phyloP scores from a whole-genome alignment of 2,329 filamentous ascomycete species.

The Fusarium tricinctum region DNA sequence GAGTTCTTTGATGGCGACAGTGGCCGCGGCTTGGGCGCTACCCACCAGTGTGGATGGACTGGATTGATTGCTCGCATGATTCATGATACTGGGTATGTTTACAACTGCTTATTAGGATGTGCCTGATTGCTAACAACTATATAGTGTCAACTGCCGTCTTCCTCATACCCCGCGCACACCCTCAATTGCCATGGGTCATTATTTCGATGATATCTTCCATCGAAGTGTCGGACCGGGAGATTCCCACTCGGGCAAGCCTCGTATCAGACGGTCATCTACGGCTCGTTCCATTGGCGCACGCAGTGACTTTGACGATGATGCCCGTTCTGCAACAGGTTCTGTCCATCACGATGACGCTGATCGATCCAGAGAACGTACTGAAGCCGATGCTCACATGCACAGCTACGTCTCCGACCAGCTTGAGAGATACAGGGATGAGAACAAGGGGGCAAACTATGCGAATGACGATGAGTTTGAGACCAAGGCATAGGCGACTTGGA shows the following conservation, averaged over 20 bases:
- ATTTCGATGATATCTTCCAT: slow-evolving; percentile 91
- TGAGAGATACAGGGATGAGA: slow-evolving; percentile 70
- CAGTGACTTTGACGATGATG: slow-evolving; percentile 77
- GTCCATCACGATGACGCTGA: slow-evolving; percentile 58
- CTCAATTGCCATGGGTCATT: slow-evolving; percentile 85
- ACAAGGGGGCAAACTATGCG: slow-evolving; percentile 43
- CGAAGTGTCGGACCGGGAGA: slow-evolving; percentile 56
- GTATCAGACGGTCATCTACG: slow-evolving; percentile 83
- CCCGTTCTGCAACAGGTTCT: slow-evolving; percentile 52
- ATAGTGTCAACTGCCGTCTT: slow-evolving; percentile 86
- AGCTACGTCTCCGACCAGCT: slow-evolving; percentile 87
- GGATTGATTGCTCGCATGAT: slow-evolving; percentile 97
- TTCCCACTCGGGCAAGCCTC: slow-evolving; percentile 60
- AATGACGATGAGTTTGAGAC: slow-evolving; percentile 65
- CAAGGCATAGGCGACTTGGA: slow-evolving; percentile 47
- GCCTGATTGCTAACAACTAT: slow-evolving; percentile 56
- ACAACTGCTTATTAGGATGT: background rate
- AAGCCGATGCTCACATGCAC: slow-evolving; percentile 79
- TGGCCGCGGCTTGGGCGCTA: slow-evolving; percentile 89
- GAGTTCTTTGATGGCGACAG: slow-evolving; percentile 97
- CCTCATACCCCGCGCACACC: slow-evolving; percentile 94
- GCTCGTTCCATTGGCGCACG: slow-evolving; percentile 85
- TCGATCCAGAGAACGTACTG: slow-evolving; percentile 61
- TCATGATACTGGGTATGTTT: slow-evolving; percentile 90
- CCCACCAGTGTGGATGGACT: slow-evolving; percentile 97